Percentiles rank a stretch among this genome's conserved stretches.
Conservation (phyloP, 495 filamentous ascomycete genomes). For the Penicillium manginii region DNA sequence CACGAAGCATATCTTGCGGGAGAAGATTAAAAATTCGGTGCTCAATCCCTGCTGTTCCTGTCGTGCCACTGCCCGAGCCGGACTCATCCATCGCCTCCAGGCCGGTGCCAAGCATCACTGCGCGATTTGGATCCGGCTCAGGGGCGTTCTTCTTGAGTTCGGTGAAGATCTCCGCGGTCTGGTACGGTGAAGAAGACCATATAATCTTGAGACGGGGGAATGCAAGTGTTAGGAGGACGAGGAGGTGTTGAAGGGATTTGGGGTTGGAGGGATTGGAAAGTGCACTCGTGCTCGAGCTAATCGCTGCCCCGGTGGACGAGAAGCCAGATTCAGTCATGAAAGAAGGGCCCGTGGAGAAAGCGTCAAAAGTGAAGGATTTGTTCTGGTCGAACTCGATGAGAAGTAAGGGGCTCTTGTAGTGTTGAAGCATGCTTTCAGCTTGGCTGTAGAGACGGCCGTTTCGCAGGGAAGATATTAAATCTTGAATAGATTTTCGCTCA, state of each 20-base stretch:
- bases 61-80: constrained; percentile 61
- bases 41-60: constrained; percentile 53
- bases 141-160: constrained; percentile 84
- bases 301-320: constrained; percentile 60
- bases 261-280: constrained; percentile 50
- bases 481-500: constrained; percentile 89
- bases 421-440: constrained; percentile 88
- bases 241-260: constrained; percentile 84
- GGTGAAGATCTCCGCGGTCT: constrained; percentile 96
- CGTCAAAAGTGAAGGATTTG: constrained; percentile 95
- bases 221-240: constrained; percentile 89
- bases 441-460: constrained; percentile 92
- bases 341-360: constrained; percentile 62
- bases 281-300: constrained; percentile 53
- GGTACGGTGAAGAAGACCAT: constrained; percentile 91
- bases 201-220: constrained; percentile 90
- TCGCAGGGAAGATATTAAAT: constrained; percentile 87
- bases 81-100: constrained; percentile 54
- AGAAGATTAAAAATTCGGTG: constrained; percentile 63
- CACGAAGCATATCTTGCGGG: constrained; percentile 84
- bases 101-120: constrained; percentile 81
- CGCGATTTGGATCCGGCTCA: constrained; percentile 89
- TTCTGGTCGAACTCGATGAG: constrained; percentile 98
- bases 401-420: constrained; percentile 90
- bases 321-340: constrained; percentile 64